Evolutionary conservation across 768 basidiomycete species (phyloP), one percentile per base, ranked within the genome.

Genomic region (Glaciozyma antarctica): DNA sequence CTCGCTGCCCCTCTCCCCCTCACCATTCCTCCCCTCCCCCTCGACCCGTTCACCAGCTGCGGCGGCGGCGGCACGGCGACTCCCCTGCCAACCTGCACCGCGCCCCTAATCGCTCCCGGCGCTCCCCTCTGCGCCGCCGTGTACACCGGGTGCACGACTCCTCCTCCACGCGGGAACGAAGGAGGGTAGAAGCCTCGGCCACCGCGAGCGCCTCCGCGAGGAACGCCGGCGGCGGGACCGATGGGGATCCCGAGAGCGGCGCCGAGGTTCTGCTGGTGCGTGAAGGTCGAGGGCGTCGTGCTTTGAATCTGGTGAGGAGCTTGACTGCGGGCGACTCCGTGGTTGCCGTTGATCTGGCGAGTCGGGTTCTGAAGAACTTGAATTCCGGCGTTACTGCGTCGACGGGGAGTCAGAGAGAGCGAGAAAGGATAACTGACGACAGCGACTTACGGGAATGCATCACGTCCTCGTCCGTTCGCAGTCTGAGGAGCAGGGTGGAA

Each of bases 241-340:
- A 43, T 58, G 38, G 62, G 66, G 24, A 70, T 63, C 2, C 69
- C 69, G 53, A 70, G 65, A 24, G 61, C 62, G 19, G 64, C 56
- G 0, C 66, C 65, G 32, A 70, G 61, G 1, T 61, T 45, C 58
- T 70, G 65, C 53, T 60, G 65, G 5, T 70, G 69, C 22, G 56
- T 59, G 41, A 48, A 30, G 5, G 67, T n/a, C 5, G 48, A 24
- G 5, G 45, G 17, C 10, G 51, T 2, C 45, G 49, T 30, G 4
- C 41, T n/a, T 16, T 60, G 22, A 61, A 1, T 65, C 69, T 58
- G 45, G 28, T 64, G 61, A 13, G 49, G 63, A 24, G 69, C 63
- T 41, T 15, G 32, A 9, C 32, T 9, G 32, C 32, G 32, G 53
- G 64, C 69, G 28, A 65, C 61, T 24, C 58, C 54, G 66, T 66